Base-by-base conservation (phyloP, 805 yeast species). In the Starmerella potacharoeniae region DNA sequence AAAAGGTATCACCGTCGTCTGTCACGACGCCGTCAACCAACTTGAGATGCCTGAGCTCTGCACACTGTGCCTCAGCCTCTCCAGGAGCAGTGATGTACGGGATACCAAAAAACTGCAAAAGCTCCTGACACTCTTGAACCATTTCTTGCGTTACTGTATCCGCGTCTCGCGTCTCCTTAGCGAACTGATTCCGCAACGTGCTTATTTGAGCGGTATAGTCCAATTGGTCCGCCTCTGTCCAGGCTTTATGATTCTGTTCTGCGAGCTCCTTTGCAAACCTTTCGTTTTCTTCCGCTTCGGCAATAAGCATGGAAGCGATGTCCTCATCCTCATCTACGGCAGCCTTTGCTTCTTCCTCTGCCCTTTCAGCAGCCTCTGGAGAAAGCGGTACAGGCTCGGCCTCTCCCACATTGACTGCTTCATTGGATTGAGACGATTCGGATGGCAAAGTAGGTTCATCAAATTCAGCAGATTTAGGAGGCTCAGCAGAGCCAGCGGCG, bases 31-130 rank as follows among this genome's bases (percentile, higher is more conserved):
- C 99, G 68, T 93, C 97, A 4, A 91, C 96, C 17, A 93, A 72
- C 0, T 77, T 79, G 28, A 89, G 68, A n/a, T 69, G 65, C 41
- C 80, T 68, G 6, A 93, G 70, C 60, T 84, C 86, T 0, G 96
- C 96, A 71, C 99, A 93, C 65, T 93, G 98, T 0, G 98, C 97
- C 71, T 93, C 99, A 1, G 98, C 98, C 69, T 93, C 99, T 90
- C 88, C 88, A 0, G 98, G 99, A 0, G 98, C 97, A 0, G 95
- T 86, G 9, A 93, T 77, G 61, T 80, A 93, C 0, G 99, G 99
- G 5, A 93, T 85, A 1, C 98, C 98, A 73, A 93, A 93, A 53
- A 91, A 70, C 33, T 84, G 78, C 8, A 93, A 72, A 43, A 93
- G 73, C 59, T 89, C 96, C 69, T 93, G 96, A 17, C 95, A 93